Evolutionary conservation across 2,329 filamentous ascomycete species (phyloP).

Genomic region (Colletotrichum higginsianum): DNA sequence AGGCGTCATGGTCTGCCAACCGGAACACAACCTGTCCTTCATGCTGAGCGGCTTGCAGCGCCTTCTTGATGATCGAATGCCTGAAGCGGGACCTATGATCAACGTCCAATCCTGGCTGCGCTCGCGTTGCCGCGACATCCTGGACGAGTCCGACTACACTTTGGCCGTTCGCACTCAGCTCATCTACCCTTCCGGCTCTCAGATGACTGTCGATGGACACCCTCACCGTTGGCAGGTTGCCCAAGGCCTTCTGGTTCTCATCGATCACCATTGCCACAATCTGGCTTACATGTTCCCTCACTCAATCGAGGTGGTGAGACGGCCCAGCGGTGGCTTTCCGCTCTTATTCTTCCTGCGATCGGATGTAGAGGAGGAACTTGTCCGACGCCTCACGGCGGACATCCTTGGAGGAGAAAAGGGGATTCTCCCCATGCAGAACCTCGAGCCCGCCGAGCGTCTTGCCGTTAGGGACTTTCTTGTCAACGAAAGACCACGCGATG

Average conservation of each 20-base stretch:
- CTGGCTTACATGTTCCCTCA: slow-evolving; percentile 56
- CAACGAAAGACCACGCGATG: slow-evolving; percentile 44
- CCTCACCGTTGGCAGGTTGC: slow-evolving; percentile 66
- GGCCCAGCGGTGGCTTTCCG: slow-evolving; percentile 62
- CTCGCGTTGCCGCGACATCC: slow-evolving; percentile 67
- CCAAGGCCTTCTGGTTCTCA: slow-evolving; percentile 57
- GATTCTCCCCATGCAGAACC: slow-evolving; percentile 51
- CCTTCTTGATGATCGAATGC: slow-evolving; percentile 61
- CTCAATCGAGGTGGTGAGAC: slow-evolving; percentile 63
- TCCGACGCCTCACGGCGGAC: slow-evolving; percentile 56
- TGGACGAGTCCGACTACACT: slow-evolving; percentile 76
- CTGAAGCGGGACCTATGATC: slow-evolving; percentile 64
- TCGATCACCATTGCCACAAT: slow-evolving; percentile 53
- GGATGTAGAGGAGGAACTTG: slow-evolving; percentile 62
- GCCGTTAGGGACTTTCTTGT: slow-evolving; percentile 49
- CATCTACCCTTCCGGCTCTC: slow-evolving; percentile 69
- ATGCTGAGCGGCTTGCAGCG: slow-evolving; percentile 73
- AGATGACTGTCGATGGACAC: slow-evolving; percentile 65
- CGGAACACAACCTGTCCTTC: slow-evolving; percentile 77
- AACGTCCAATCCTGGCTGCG: slow-evolving; percentile 66
- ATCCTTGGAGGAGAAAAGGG: slow-evolving; percentile 51
- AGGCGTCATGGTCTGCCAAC: slow-evolving; percentile 72
- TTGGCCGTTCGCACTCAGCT: slow-evolving; percentile 69
- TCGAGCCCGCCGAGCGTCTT: slow-evolving; percentile 49
- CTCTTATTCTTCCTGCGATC: slow-evolving; percentile 68